Percentiles rank a stretch among this genome's conserved stretches.
Evolutionary conservation across 805 yeast genomes (phyloP).

Genomic region (Saturnispora gosingensis): DNA sequence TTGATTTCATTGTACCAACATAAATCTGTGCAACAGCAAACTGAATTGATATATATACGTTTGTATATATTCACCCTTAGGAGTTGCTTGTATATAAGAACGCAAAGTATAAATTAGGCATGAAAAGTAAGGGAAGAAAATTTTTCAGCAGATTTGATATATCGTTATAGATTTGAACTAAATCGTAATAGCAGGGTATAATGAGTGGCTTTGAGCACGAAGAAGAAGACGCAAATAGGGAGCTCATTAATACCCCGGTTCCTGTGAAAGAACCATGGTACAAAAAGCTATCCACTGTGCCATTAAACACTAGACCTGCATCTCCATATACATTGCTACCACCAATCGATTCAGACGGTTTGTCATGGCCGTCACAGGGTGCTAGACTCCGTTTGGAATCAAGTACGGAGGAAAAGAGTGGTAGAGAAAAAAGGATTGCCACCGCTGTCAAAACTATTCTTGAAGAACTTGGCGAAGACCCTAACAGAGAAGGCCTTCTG

Average conservation of each 20-base stretch:
- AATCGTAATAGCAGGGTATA: not conserved
- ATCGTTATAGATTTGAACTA: not conserved
- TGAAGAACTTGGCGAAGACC: constrained; percentile 85
- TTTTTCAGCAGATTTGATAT: not conserved
- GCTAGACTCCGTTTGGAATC: constrained; percentile 72
- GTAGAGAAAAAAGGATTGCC: constrained; percentile 70
- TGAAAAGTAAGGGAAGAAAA: not conserved
- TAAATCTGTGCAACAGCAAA: not conserved
- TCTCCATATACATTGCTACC: constrained; percentile 77
- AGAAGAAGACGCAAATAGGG: not conserved
- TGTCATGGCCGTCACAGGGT: constrained; percentile 90
- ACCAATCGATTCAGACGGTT: constrained; percentile 82
- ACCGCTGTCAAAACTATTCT: constrained; percentile 72
- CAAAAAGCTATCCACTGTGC: constrained; percentile 35
- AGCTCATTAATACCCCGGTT: not conserved
- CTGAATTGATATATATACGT: too few species aligned
- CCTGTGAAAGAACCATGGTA: constrained; percentile 30
- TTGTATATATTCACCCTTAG: not conserved
- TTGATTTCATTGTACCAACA: not conserved
- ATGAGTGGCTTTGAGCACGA: not conserved
- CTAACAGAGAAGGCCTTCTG: constrained; percentile 74
- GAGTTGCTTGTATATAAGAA: not conserved
- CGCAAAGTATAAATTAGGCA: not conserved
- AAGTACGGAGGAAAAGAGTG: constrained; percentile 50
- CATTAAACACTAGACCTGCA: constrained; percentile 67